Base-by-base conservation (phyloP, 257 asterid genomes). In the Osmanthus fragrans region DNA sequence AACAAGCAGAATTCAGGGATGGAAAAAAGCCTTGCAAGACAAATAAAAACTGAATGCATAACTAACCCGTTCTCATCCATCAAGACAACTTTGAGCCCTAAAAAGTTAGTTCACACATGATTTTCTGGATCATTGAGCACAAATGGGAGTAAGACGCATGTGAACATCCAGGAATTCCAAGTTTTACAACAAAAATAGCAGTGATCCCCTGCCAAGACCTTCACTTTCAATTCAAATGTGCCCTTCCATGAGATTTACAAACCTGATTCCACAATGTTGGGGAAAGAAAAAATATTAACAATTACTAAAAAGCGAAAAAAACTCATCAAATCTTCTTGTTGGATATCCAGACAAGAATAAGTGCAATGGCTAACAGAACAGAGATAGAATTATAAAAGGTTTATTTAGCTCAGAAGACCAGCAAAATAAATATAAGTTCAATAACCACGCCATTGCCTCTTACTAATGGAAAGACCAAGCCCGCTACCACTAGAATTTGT, bases 201-300 rank as follows among this genome's bases (percentile, higher is more conserved):
- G n/a, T n/a, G n/a, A n/a, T n/a, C n/a, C n/a, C n/a, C n/a, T n/a
- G n/a, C n/a, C n/a, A n/a, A n/a, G n/a, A n/a, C n/a, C n/a, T n/a
- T n/a, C n/a, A n/a, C n/a, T n/a, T 80, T 95, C 98, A 36, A 95
- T 82, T 92, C 95, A 86, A 86, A 95, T 91, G 40, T 92, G 93
- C 79, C 99, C 98, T 71, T 90, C 99, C 98, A 92, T 95, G 76
- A 92, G 96, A 86, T 90, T 91, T 32, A 95, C 96, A 81, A 92
- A 92, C 91, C 99, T 95, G 88, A 29, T 54, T 70, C 23, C 58
- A 70, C 54, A 80, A 51, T 21, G 65, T n/a, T 39, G 1, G 16
- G 12, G 49, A 68, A 36, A 11, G 21, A 56, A 10, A 1, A 42
- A 42, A 12, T 3, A 42, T 42, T 9, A 42, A 42, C 51, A 9